Evolutionary conservation across 129 eudicot genomes (phyloP).

Genomic region (Dittrichia graveolens): DNA sequence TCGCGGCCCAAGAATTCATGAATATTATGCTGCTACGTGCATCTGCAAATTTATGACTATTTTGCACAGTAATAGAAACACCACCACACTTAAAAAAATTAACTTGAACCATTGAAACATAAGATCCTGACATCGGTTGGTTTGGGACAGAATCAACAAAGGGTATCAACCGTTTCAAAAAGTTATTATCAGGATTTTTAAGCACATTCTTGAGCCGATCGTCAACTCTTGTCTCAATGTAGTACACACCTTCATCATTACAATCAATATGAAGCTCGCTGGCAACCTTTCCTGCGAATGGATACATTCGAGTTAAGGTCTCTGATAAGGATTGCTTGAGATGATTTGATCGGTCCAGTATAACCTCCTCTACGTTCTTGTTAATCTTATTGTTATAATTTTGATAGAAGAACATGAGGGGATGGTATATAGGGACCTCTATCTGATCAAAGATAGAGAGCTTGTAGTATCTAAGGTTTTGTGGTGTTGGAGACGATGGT

Average conservation of each 20-base stretch:
- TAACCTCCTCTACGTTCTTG: background rate
- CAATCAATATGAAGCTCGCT: constrained; percentile 35
- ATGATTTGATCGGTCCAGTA: background rate
- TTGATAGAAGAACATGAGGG: constrained; percentile 24
- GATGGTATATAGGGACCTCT: background rate
- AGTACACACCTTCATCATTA: constrained; percentile 37
- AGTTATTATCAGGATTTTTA: constrained; percentile 5
- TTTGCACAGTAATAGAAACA: constrained; percentile 27
- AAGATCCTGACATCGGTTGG: constrained; percentile 1
- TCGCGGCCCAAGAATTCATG: constrained; percentile 35
- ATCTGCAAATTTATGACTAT: constrained; percentile 33
- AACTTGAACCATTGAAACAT: constrained; percentile 34
- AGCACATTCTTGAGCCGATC: constrained; percentile 22
- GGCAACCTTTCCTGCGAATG: constrained; percentile 32
- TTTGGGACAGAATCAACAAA: background rate
- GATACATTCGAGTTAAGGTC: constrained; percentile 31
- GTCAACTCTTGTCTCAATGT: constrained; percentile 21
- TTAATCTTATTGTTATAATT: background rate
- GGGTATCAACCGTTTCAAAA: constrained; percentile 29
- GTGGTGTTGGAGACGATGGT: constrained; percentile 26
- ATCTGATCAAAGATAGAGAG: constrained; percentile 20
- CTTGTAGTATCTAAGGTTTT: constrained; percentile 15
- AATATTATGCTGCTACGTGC: constrained; percentile 18
- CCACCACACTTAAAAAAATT: constrained; percentile 43
- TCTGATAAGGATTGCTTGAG: constrained; percentile 30